Conservation (phyloP, 2,329 filamentous ascomycete genomes). For the Capronia epimyces region DNA sequence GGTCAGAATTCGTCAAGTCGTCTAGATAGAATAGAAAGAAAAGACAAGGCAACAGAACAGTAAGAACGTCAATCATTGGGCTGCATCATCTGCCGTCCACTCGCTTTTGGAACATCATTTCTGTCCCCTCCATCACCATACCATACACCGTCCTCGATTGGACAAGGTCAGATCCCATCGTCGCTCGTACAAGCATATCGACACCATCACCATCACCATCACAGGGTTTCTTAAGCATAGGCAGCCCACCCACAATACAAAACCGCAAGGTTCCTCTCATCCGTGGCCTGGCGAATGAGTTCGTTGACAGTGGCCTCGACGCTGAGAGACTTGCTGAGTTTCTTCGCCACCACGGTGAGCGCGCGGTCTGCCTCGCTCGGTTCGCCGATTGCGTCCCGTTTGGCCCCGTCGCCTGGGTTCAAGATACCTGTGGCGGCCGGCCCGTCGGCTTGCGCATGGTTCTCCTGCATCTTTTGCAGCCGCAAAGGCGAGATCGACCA, state of each 20-base stretch:
- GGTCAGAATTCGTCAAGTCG: too few species aligned
- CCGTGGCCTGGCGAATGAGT: constrained; percentile 89
- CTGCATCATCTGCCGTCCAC: too few species aligned
- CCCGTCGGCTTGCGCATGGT: constrained; percentile 39
- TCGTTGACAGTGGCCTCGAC: constrained; percentile 95
- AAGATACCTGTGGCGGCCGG: constrained; percentile 28
- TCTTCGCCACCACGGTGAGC: constrained; percentile 89
- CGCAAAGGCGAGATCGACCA: constrained; percentile 79
- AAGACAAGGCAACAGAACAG: too few species aligned
- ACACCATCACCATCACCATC: too few species aligned
- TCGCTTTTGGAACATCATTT: too few species aligned
- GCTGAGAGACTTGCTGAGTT: constrained; percentile 87
- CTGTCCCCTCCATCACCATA: too few species aligned
- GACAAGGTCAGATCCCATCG: too few species aligned
- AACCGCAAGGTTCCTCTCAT: constrained; percentile 85
- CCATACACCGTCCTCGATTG: too few species aligned
- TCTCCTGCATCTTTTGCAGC: constrained; percentile 61
- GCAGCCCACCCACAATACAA: constrained; percentile 67
- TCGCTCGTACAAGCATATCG: too few species aligned
- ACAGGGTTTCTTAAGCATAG: constrained; percentile 42
- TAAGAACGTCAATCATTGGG: too few species aligned
- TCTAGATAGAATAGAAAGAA: too few species aligned
- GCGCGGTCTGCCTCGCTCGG: constrained; percentile 83
- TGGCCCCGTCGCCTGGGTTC: constrained; percentile 24
- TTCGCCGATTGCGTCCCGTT: constrained; percentile 46